Evolutionary conservation across 2,329 filamentous ascomycete species (phyloP), one percentile per base, ranked within the genome.

Genomic region (Teratosphaeriaceae sp.): DNA sequence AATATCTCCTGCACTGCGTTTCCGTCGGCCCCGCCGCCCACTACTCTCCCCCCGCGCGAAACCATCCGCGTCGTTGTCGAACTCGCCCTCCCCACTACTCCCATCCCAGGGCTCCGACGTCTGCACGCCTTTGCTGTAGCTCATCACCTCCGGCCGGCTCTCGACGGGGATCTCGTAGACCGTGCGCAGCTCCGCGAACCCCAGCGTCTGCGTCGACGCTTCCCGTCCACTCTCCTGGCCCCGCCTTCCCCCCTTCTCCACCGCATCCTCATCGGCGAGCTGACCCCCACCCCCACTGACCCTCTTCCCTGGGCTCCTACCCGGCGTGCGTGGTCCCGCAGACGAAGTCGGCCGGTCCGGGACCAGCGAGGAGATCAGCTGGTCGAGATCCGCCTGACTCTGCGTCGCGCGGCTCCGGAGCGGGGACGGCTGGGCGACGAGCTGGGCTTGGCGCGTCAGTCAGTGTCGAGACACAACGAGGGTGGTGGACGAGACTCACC

Each of bases 101-200:
- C 19, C 11, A 5, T 42, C 30, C 79, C 85, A 85, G 49, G 83
- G 80, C 57, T 88, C 84, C 18, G 84, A 80, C 13, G 92, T 96
- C 66, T 98, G 94, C 18, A 97, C 88, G 43, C 82, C 89, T 70
- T 96, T 97, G 74, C 86, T 97, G 73, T 98, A 98, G 41, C 88
- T 94, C 60, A 94, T 88, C 46, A 94, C 74, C 65, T 98, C 92
- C 51, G 70, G 69, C 55, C 70, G 73, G 40, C 66, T 61, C 50
- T 73, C 78, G 1, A 85, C 84, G 1, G 84, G 80, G 51, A 80
- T 85, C 64, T 95, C 89, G 66, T 84, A 88, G 47, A 92, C 78
- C 24, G 86, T 88, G 15, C 82, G 80, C 41, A 88, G 73, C 6
- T 85, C 75, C 9, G 79, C 80, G 1, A 88, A 84, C 6, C 80